A percentile compares a stretch with the other conserved stretches of the same genome.
Evolutionary conservation across 306 rosid genomes (phyloP).

Genomic region (Dryas octopetala): DNA sequence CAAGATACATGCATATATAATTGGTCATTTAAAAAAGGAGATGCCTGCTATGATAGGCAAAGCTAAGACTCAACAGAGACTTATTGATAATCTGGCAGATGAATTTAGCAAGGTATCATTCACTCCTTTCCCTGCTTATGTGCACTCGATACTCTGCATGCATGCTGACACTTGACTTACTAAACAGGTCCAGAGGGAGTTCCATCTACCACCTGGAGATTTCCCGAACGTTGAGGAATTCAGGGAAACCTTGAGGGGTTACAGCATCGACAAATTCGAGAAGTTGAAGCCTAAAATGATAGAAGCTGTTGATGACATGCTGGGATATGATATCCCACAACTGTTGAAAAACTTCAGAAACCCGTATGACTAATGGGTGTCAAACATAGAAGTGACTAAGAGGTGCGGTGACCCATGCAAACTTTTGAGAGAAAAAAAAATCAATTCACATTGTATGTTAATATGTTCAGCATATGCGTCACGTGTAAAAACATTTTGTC

Average conservation of each 20-base stretch:
- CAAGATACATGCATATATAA: conserved; percentile 86
- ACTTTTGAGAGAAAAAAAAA: too few species aligned
- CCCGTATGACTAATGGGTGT: conserved; percentile 57
- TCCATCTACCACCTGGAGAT: conserved; percentile 87
- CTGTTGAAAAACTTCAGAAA: conserved; percentile 77
- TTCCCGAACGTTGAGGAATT: conserved; percentile 80
- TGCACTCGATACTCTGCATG: background rate
- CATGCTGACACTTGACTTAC: background rate
- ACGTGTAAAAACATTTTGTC: too few species aligned
- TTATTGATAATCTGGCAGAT: conserved; percentile 62
- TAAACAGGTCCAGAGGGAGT: conserved; percentile 79
- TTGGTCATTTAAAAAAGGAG: conserved; percentile 79
- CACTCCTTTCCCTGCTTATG: background rate
- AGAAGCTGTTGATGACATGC: conserved; percentile 88
- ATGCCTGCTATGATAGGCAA: conserved; percentile 95
- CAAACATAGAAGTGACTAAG: too few species aligned
- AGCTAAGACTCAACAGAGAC: conserved; percentile 79
- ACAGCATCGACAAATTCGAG: conserved; percentile 79
- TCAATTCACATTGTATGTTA: too few species aligned
- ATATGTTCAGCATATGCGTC: too few species aligned
- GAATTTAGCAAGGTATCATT: conserved; percentile 76
- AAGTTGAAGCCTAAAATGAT: conserved; percentile 74
- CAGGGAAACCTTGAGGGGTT: conserved; percentile 58
- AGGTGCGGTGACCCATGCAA: too few species aligned
- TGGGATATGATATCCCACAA: conserved; percentile 84